Evolutionary conservation across 495 filamentous ascomycete genomes (phyloP).

Genomic region (Tuber melanosporum): DNA sequence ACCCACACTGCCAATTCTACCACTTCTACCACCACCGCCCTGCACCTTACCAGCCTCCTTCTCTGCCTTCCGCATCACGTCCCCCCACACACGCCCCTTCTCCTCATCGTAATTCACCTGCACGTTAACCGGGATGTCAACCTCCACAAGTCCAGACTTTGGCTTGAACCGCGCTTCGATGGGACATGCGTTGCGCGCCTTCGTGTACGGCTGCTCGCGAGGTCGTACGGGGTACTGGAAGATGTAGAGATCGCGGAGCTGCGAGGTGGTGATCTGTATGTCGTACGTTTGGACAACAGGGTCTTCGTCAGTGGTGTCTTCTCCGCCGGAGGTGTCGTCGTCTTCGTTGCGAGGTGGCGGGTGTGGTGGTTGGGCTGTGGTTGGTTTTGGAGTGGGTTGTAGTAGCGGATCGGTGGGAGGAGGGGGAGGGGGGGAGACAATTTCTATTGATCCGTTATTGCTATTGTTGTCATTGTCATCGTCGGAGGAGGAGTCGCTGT

Average conservation of each 20-base stretch:
- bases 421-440: background rate
- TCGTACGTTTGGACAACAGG: constrained; percentile 38
- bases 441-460: background rate
- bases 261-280: constrained; percentile 35
- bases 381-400: background rate
- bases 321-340: constrained; percentile 8
- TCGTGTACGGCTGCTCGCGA: constrained; percentile 53
- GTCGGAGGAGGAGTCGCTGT: background rate
- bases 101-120: constrained; percentile 57
- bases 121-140: constrained; percentile 64
- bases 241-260: constrained; percentile 51
- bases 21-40: constrained; percentile 50
- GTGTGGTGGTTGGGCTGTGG: background rate
- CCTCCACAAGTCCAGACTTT: constrained; percentile 61
- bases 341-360: constrained; percentile 2
- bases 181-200: constrained; percentile 51
- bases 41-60: constrained; percentile 42
- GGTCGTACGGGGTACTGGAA: constrained; percentile 63
- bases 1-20: constrained; percentile 54
- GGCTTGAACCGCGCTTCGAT: constrained; percentile 60
- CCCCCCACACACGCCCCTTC: constrained; percentile 60
- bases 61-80: constrained; percentile 52
- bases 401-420: background rate
- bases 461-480: background rate
- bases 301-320: constrained; percentile 25